Evolutionary conservation across 2,329 filamentous ascomycete species (phyloP).

Genomic region (Exophiala oligosperma): DNA sequence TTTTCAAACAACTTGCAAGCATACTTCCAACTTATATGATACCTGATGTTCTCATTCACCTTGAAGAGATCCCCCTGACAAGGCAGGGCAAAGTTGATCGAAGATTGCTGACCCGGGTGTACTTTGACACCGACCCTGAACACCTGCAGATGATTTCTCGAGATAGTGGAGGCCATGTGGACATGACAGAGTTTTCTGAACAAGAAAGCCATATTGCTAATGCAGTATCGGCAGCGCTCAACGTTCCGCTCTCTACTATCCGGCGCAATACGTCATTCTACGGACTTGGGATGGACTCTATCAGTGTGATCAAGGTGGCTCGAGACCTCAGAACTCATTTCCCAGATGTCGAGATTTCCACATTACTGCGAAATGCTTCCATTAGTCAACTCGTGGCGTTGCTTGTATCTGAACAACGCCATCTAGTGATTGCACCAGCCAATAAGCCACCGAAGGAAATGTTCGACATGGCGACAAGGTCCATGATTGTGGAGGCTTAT

Average conservation of each 20-base stretch:
- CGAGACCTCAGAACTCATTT: conserved; percentile 54
- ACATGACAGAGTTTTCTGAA: conserved; percentile 31
- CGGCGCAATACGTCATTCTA: conserved; percentile 70
- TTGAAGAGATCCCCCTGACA: conserved; percentile 70
- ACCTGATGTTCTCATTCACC: conserved; percentile 70
- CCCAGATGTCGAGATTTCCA: conserved; percentile 62
- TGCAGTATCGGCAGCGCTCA: conserved; percentile 54
- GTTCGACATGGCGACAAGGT: not conserved
- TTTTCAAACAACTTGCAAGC: conserved; percentile 58
- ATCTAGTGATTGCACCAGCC: not conserved
- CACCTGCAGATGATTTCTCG: conserved; percentile 42
- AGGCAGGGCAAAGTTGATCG: conserved; percentile 74
- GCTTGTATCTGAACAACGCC: not conserved
- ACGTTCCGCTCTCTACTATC: conserved; percentile 50
- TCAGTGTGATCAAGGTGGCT: conserved; percentile 73
- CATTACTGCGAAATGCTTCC: conserved; percentile 67
- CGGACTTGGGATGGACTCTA: conserved; percentile 77
- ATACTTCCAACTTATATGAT: conserved; percentile 75
- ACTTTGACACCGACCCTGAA: conserved; percentile 47
- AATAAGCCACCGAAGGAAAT: not conserved
- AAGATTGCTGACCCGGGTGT: conserved; percentile 49
- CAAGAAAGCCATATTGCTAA: conserved; percentile 59
- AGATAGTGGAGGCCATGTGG: conserved; percentile 1
- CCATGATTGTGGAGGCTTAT: conserved; percentile 4
- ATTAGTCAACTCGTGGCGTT: conserved; percentile 58